These are phyloP conservation scores for Acer yangbiense DNA, from an alignment of 345 rosid genomes.

Conservation along the genomic window DNA sequence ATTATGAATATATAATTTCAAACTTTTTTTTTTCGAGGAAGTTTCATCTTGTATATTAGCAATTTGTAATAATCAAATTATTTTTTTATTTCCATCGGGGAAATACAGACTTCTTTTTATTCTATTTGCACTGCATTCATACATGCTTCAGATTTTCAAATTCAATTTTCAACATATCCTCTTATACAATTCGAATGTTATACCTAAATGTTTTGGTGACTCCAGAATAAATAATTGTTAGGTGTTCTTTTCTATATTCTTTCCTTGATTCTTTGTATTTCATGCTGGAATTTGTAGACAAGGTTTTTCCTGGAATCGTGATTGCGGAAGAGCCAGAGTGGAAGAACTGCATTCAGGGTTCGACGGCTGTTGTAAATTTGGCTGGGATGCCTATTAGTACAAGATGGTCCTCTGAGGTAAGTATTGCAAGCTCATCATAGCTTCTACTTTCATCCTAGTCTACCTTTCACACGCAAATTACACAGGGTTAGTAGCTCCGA, in stretches of 20 bases:
- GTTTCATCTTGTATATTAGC: slow-evolving; percentile 7
- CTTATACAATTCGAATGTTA: background rate
- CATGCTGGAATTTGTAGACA: slow-evolving; percentile 42
- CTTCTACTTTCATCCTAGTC: slow-evolving; percentile 4
- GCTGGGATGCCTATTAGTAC: slow-evolving; percentile 91
- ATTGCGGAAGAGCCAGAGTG: slow-evolving; percentile 80
- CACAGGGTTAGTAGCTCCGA: background rate
- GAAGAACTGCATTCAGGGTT: slow-evolving; percentile 70
- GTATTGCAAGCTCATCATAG: slow-evolving; percentile 12
- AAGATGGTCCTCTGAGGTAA: slow-evolving; percentile 93
- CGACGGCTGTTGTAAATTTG: slow-evolving; percentile 89
- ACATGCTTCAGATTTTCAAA: background rate
- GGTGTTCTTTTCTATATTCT: background rate
- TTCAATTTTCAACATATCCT: background rate
- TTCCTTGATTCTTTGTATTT: slow-evolving; percentile 11
- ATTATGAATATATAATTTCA: slow-evolving; percentile 5
- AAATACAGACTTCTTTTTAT: background rate
- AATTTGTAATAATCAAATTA: background rate
- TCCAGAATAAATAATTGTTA: background rate
- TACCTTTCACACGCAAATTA: background rate
- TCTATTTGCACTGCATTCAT: background rate
- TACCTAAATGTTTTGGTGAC: background rate
- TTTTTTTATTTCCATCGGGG: background rate
- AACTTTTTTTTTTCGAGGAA: background rate
- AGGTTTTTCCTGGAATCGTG: slow-evolving; percentile 65